Percentiles rank a stretch among this genome's conserved stretches.
Evolutionary conservation across 148 eudicot genomes (phyloP).

Genomic region (Polygonum maritimum): DNA sequence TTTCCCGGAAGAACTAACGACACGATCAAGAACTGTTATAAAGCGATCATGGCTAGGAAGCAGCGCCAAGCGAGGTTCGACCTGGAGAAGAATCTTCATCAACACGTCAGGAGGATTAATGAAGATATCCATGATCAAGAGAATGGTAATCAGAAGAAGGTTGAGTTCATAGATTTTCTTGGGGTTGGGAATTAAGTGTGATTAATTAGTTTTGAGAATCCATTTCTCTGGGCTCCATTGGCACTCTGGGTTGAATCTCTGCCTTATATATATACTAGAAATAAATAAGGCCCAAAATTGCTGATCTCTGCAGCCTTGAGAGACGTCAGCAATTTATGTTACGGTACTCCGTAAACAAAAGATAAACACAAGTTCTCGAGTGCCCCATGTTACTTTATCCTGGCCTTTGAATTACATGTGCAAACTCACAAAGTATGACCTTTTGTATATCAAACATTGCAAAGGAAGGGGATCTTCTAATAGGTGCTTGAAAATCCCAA

Average conservation of each 20-base stretch:
- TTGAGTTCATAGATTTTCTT: slow-evolving; percentile 59
- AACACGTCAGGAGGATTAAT: background rate
- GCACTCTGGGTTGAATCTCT: slow-evolving; percentile 12
- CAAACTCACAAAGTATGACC: background rate
- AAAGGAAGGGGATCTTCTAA: background rate
- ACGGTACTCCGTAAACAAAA: background rate
- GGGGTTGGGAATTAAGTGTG: slow-evolving; percentile 30
- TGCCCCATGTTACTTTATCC: background rate
- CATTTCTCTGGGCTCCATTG: slow-evolving; percentile 35
- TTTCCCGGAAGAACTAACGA: too few relatives aligned
- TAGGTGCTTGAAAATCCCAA: background rate
- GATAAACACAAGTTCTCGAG: background rate
- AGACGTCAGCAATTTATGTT: too few relatives aligned
- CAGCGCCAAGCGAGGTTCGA: slow-evolving; percentile 41
- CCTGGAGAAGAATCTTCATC: slow-evolving; percentile 4
- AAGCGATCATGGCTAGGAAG: slow-evolving; percentile 55
- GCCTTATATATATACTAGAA: too few relatives aligned
- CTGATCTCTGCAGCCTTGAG: too few relatives aligned
- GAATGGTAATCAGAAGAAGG: slow-evolving; percentile 15
- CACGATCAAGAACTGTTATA: slow-evolving; percentile 68
- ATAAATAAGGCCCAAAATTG: too few relatives aligned
- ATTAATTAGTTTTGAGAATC: slow-evolving; percentile 41
- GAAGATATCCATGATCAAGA: background rate
- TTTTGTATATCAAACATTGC: background rate
- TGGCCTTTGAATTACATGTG: background rate